Conservation (phyloP, 2,329 filamentous ascomycete genomes). For the Ampelomyces quisqualis region DNA sequence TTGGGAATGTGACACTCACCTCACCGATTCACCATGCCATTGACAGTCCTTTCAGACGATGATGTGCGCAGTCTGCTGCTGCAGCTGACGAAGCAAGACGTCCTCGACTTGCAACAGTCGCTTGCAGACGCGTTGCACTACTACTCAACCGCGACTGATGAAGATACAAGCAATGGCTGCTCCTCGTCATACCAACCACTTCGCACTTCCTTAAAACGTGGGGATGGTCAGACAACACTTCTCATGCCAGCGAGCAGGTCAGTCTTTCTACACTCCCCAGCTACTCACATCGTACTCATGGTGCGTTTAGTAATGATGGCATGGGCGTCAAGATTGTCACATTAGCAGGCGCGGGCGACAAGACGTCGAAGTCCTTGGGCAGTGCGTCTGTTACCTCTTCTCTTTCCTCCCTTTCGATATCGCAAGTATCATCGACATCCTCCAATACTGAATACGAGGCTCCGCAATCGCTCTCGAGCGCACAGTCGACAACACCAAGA, state of each 20-base stretch:
- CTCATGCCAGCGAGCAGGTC: slow-evolving; percentile 64
- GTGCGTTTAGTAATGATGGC: slow-evolving; percentile 50
- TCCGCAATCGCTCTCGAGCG: slow-evolving; percentile 20
- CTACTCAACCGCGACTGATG: slow-evolving; percentile 64
- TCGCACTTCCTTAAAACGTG: slow-evolving; percentile 60
- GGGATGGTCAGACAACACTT: slow-evolving; percentile 62
- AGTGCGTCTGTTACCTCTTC: slow-evolving; percentile 39
- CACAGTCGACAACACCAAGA: slow-evolving; percentile 50
- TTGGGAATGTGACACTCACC: neutral
- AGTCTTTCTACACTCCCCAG: neutral
- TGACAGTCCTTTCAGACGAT: slow-evolving; percentile 59
- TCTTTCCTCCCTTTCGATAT: slow-evolving; percentile 32
- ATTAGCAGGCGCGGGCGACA: slow-evolving; percentile 44
- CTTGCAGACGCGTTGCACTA: slow-evolving; percentile 63
- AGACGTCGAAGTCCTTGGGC: slow-evolving; percentile 20
- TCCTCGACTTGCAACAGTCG: slow-evolving; percentile 57
- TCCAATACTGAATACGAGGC: slow-evolving; percentile 20
- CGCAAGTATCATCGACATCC: slow-evolving; percentile 21
- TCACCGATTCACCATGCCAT: slow-evolving; percentile 51
- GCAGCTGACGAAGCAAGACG: slow-evolving; percentile 58
- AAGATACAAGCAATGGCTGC: slow-evolving; percentile 53
- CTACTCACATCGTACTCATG: neutral
- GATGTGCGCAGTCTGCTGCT: slow-evolving; percentile 59
- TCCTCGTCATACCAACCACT: slow-evolving; percentile 63
- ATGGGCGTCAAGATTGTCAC: slow-evolving; percentile 68